Conservation (phyloP, 345 rosid genomes). For the Dipteronia sinensis region DNA sequence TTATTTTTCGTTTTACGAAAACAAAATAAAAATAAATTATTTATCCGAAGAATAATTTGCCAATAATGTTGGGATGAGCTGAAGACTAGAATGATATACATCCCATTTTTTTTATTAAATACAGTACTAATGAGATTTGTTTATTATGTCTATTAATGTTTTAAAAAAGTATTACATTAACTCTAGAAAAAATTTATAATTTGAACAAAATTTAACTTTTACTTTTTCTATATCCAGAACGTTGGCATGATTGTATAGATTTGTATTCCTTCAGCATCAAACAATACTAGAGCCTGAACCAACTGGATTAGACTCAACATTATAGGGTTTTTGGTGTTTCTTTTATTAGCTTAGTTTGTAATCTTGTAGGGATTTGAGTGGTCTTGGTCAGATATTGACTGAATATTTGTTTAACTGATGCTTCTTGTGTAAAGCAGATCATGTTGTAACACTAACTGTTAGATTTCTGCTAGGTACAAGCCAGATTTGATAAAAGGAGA, state of each 20-base stretch:
- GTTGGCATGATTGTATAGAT: not conserved
- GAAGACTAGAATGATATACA: not conserved
- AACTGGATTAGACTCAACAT: not conserved
- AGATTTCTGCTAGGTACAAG: constrained; percentile 50
- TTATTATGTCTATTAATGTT: not conserved
- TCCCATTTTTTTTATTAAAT: not conserved
- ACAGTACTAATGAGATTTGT: not conserved
- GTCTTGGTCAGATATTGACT: not conserved
- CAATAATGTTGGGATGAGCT: not conserved
- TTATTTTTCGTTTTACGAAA: too few relatives aligned
- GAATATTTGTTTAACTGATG: not conserved
- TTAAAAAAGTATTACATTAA: not conserved
- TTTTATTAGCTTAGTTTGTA: not conserved
- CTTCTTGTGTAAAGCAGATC: not conserved
- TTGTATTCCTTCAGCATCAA: not conserved
- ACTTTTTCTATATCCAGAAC: not conserved
- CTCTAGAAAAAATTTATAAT: not conserved
- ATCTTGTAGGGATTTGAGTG: not conserved
- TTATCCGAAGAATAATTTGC: not conserved
- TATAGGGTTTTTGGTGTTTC: not conserved
- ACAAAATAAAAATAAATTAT: too few relatives aligned
- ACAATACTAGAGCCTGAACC: constrained; percentile 3
- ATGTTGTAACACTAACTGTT: constrained; percentile 13
- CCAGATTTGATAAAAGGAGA: constrained; percentile 92
- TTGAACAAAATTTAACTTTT: not conserved